Percentiles rank a stretch among this genome's conserved stretches.
These are phyloP conservation scores for Ascochyta clinopodiicola DNA, from an alignment of 2,329 filamentous ascomycete species.

Conservation along the genomic window DNA sequence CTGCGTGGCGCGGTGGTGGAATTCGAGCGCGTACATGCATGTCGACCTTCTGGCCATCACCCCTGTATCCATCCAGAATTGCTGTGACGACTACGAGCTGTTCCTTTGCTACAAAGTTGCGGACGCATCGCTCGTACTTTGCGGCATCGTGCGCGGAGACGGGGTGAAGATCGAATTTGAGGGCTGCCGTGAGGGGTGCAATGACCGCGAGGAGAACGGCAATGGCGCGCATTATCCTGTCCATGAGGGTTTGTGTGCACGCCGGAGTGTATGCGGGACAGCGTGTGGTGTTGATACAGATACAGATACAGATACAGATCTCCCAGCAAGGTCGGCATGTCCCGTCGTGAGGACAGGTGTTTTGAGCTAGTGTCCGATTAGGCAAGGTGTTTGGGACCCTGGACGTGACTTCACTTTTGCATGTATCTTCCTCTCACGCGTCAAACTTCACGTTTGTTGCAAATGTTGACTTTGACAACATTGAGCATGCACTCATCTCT, in stretches of 20 bases:
- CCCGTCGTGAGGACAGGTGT: conserved; percentile 43
- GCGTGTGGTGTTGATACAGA: conserved; percentile 23
- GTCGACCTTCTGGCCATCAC: conserved; percentile 91
- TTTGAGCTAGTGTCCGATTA: conserved; percentile 30
- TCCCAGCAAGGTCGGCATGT: conserved; percentile 4
- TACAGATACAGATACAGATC: conserved; percentile 1
- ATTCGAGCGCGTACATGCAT: conserved; percentile 74
- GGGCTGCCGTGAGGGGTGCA: conserved; percentile 63
- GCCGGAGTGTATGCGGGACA: conserved; percentile 23
- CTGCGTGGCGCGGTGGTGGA: background rate
- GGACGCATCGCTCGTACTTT: conserved; percentile 84
- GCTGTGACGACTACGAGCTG: conserved; percentile 95
- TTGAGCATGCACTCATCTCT: too few species aligned
- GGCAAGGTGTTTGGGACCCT: conserved; percentile 16
- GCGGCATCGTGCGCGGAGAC: conserved; percentile 66
- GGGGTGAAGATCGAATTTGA: conserved; percentile 92
- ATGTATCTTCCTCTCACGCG: background rate
- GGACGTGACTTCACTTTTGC: background rate
- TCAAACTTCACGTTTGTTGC: background rate
- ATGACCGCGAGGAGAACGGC: conserved; percentile 47
- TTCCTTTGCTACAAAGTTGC: conserved; percentile 92
- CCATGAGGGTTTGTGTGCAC: conserved; percentile 36
- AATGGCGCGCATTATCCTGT: conserved; percentile 43
- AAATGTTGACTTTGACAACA: too few species aligned
- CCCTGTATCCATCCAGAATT: conserved; percentile 81